Percentiles rank a stretch among this genome's conserved stretches.
These are phyloP conservation scores for Trametes versicolor DNA, from an alignment of 1,284 basidiomycete species.

Conservation along the genomic window DNA sequence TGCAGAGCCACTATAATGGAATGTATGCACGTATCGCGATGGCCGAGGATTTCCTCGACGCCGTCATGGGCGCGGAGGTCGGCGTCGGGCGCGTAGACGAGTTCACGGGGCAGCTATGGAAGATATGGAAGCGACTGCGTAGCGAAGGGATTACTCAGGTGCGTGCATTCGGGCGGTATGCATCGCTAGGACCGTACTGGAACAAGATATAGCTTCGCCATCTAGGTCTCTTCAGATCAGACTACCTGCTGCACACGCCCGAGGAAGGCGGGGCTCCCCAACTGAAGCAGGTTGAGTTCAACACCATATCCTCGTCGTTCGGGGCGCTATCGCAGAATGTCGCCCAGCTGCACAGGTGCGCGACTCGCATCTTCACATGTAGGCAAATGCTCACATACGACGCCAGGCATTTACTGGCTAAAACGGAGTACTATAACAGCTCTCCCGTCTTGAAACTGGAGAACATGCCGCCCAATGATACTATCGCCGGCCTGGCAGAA, in stretches of 20 bases:
- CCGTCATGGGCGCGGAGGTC: conserved; percentile 79
- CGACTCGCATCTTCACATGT: conserved; percentile 4
- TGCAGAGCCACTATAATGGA: conserved; percentile 87
- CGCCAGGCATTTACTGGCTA: conserved; percentile 69
- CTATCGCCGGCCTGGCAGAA: conserved; percentile 73
- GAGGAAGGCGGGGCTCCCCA: conserved; percentile 50
- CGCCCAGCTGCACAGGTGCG: conserved; percentile 82
- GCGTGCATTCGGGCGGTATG: conserved; percentile 4
- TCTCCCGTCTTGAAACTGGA: conserved; percentile 63
- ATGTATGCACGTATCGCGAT: conserved; percentile 89
- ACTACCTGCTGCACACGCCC: conserved; percentile 89
- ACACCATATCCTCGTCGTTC: conserved; percentile 95
- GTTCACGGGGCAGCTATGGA: conserved; percentile 90
- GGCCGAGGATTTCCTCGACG: conserved; percentile 83
- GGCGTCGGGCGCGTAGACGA: conserved; percentile 88
- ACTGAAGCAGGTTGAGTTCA: conserved; percentile 98
- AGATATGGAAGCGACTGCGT: conserved; percentile 81
- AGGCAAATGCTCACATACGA: not conserved
- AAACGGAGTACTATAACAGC: conserved; percentile 72
- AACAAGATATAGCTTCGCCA: conserved; percentile 70
- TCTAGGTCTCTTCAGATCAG: conserved; percentile 94
- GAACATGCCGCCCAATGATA: conserved; percentile 82
- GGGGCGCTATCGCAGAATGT: conserved; percentile 83
- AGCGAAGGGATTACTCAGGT: conserved; percentile 66
- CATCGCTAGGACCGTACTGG: conserved; percentile 3